phyloP scores from a whole-genome alignment of 176 grass and related monocot species.

The Bothriochloa decipiens region DNA sequence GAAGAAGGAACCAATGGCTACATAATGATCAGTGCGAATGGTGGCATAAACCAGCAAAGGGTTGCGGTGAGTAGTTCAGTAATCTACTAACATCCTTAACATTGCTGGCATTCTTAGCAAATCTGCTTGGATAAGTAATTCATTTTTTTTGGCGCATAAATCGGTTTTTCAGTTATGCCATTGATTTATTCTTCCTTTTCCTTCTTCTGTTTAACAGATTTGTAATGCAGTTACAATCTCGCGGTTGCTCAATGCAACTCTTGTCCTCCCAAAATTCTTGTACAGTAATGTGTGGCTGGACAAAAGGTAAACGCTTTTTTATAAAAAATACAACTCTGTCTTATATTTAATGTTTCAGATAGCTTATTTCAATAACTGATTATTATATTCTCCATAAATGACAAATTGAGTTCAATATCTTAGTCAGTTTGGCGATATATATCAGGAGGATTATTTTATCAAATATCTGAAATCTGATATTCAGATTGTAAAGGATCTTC shows the following conservation, averaged over 20 bases:
- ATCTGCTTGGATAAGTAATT: conserved; percentile 22
- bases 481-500: conserved; percentile 86
- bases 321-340: background rate
- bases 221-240: conserved; percentile 93
- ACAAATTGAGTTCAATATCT: conserved; percentile 66
- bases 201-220: conserved; percentile 63
- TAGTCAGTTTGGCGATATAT: conserved; percentile 99
- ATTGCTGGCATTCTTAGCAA: conserved; percentile 5
- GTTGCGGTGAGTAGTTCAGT: conserved; percentile 76
- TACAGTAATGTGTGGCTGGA: conserved; percentile 98
- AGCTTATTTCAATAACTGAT: conserved; percentile 14
- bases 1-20: conserved; percentile 75
- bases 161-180: conserved; percentile 23
- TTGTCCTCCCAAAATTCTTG: conserved; percentile 87
- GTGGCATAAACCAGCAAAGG: conserved; percentile 98
- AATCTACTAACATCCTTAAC: background rate
- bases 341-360: conserved; percentile 22
- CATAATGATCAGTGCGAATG: conserved; percentile 94
- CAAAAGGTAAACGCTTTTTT: conserved; percentile 63
- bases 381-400: conserved; percentile 39
- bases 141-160: background rate
- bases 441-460: conserved; percentile 97
- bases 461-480: conserved; percentile 94
- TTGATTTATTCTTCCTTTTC: conserved; percentile 17
- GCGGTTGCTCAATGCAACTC: conserved; percentile 84